Conservation (phyloP, 1,284 basidiomycete species). For the Erythrobasidium hasegawianum region DNA sequence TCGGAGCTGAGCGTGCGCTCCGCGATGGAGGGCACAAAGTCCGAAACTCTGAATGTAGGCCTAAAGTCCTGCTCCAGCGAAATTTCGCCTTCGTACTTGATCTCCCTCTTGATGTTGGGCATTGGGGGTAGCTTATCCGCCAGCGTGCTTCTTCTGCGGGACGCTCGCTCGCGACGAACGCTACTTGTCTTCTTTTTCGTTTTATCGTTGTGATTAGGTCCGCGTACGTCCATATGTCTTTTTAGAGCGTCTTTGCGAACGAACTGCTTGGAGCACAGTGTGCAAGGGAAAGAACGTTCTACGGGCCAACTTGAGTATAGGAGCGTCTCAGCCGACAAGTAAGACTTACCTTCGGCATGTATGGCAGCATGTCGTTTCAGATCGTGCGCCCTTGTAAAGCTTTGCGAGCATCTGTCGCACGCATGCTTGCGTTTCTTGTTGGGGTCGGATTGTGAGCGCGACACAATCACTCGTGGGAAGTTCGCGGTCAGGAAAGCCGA, state of each 20-base stretch:
- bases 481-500: not conserved
- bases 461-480: not conserved
- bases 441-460: not conserved
- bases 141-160: not conserved
- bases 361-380: constrained; percentile 18
- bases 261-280: constrained; percentile 30
- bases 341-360: constrained; percentile 10
- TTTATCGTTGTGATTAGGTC: constrained; percentile 22
- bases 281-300: constrained; percentile 22
- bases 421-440: constrained; percentile 3
- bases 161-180: not conserved
- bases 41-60: not conserved
- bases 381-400: constrained; percentile 28
- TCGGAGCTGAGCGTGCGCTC: not conserved
- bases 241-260: constrained; percentile 32
- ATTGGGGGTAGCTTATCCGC: not conserved
- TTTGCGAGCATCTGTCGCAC: constrained; percentile 16
- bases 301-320: too few species aligned
- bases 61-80: not conserved
- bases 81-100: not conserved
- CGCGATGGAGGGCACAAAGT: not conserved
- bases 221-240: constrained; percentile 23
- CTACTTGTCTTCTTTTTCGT: constrained; percentile 10
- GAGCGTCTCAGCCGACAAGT: too few species aligned
- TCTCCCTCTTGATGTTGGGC: not conserved